These are phyloP conservation scores for Lathyrus oleraceus DNA, from an alignment of 306 rosid genomes.

Conservation along the genomic window DNA sequence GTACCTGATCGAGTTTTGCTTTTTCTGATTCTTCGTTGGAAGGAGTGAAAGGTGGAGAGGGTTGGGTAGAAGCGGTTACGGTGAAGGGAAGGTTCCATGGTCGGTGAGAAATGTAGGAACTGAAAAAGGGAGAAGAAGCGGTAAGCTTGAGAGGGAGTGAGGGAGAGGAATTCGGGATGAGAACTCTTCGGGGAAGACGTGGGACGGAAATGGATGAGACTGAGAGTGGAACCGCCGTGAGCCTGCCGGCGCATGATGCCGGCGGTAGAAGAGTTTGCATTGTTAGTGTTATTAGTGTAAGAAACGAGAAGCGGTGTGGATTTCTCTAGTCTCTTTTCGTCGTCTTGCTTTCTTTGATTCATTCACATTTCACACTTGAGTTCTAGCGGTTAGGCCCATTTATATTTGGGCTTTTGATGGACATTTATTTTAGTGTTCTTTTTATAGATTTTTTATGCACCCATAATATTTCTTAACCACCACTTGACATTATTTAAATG, in stretches of 20 bases:
- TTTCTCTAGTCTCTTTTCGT: conserved; percentile 12
- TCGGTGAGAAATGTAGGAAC: conserved; percentile 27
- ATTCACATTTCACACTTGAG: background rate
- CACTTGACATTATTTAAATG: no score
- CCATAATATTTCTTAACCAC: rapidly evolving
- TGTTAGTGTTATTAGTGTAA: background rate
- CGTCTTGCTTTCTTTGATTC: conserved; percentile 4
- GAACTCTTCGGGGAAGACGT: conserved; percentile 35
- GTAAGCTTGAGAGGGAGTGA: conserved; percentile 28
- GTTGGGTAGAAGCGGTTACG: conserved; percentile 50
- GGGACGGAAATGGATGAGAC: conserved; percentile 25
- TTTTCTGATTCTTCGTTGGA: conserved; percentile 66
- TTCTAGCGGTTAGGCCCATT: background rate
- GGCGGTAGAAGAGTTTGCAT: conserved; percentile 81
- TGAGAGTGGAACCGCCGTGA: conserved; percentile 32
- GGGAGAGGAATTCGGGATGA: conserved; percentile 33
- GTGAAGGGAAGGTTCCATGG: conserved; percentile 42
- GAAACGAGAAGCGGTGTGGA: background rate
- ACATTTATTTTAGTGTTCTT: no score
- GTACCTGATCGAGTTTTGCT: conserved; percentile 85
- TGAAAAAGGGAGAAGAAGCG: conserved; percentile 31
- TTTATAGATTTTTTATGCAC: no score
- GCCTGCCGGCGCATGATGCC: conserved; percentile 52
- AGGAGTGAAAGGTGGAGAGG: conserved; percentile 49
- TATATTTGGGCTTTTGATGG: background rate